Evolutionary conservation across 495 filamentous ascomycete species (phyloP).

Genomic region (Lasiosphaeris hirsuta): DNA sequence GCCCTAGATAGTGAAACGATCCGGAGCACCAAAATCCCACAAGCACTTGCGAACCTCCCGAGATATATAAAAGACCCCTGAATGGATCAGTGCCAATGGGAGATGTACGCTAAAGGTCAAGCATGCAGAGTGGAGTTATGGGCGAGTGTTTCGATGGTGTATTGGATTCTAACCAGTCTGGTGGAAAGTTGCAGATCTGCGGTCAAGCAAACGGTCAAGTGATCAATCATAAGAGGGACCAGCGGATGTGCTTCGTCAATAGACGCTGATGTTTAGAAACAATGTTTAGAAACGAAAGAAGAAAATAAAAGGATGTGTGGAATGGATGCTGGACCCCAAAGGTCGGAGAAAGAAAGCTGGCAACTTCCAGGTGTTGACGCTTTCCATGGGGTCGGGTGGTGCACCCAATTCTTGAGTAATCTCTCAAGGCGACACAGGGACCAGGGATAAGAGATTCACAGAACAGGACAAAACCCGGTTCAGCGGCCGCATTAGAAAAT

Average conservation of each 20-base stretch:
- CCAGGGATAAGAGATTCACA: constrained; percentile 3
- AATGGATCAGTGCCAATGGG: too few species aligned
- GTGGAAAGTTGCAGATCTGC: neutral
- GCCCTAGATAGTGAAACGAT: too few species aligned
- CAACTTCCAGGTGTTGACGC: too few species aligned
- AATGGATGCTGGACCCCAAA: neutral
- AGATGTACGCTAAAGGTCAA: neutral
- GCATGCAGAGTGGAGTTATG: neutral
- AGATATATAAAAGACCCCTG: too few species aligned
- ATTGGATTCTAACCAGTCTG: neutral
- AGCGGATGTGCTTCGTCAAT: neutral
- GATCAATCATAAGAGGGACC: neutral
- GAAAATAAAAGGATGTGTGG: neutral
- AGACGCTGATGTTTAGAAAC: neutral
- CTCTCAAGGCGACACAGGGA: neutral
- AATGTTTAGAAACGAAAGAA: neutral
- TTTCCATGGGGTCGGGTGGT: too few species aligned
- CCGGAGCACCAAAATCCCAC: too few species aligned
- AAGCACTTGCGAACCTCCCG: too few species aligned
- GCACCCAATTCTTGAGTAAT: neutral
- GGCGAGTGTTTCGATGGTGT: constrained; percentile 4
- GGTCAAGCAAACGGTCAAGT: constrained; percentile 5
- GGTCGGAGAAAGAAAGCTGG: too few species aligned
- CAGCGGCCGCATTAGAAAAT: neutral
- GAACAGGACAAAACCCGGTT: neutral